A percentile compares a stretch with the other conserved stretches of the same genome.
These are phyloP conservation scores for Striga hermonthica DNA, from an alignment of 305 asterid genomes.

Conservation along the genomic window DNA sequence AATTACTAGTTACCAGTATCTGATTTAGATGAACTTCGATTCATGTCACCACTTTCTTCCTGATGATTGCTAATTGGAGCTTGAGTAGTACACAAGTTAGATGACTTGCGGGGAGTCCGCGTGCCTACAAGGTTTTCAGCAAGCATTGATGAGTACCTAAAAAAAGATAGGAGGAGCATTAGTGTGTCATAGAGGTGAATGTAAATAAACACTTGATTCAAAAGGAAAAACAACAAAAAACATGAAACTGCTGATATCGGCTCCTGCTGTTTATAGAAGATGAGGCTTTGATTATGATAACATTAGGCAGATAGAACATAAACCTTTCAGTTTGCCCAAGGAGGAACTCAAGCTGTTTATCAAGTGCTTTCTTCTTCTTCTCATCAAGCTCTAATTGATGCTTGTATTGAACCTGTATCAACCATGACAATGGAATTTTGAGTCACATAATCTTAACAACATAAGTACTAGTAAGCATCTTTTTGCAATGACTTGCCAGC, in stretches of 20 bases:
- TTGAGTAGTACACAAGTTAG: slow-evolving; percentile 40
- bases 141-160: slow-evolving; percentile 96
- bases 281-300: slow-evolving; percentile 6
- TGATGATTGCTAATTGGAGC: slow-evolving; percentile 40
- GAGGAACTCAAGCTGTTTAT: background rate
- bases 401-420: background rate
- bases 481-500: slow-evolving; percentile 59
- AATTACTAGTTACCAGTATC: slow-evolving; percentile 47
- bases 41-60: slow-evolving; percentile 42
- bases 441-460: slow-evolving; percentile 27
- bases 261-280: slow-evolving; percentile 20
- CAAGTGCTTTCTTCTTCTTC: background rate
- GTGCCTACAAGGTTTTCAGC: slow-evolving; percentile 92
- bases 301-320: slow-evolving; percentile 14
- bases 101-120: slow-evolving; percentile 46
- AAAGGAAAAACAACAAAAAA: slow-evolving; percentile 16
- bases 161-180: slow-evolving; percentile 25
- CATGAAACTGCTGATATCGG: slow-evolving; percentile 25
- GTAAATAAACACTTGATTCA: slow-evolving; percentile 18
- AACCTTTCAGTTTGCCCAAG: slow-evolving; percentile 80
- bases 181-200: slow-evolving; percentile 18
- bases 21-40: slow-evolving; percentile 39
- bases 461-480: slow-evolving; percentile 22
- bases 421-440: background rate
- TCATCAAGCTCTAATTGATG: background rate